Conservation (phyloP, 192 early-diverging fungal genomes). For the Linnemannia elongata region DNA sequence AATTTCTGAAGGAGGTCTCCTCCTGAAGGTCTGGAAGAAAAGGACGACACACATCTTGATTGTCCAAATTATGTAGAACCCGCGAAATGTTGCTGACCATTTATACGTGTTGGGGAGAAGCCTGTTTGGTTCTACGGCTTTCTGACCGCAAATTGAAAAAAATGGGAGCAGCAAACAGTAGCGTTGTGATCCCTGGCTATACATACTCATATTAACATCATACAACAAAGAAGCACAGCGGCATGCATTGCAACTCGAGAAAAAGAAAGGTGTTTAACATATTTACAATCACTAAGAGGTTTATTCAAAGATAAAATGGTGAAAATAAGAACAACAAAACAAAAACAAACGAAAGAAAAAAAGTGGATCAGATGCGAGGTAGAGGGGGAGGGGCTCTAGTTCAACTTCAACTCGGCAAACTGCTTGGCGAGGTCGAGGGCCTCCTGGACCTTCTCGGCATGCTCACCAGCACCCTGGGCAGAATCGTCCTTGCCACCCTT, state of each 20-base stretch:
- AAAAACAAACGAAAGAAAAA: neutral
- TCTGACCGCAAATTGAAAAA: too few relatives aligned
- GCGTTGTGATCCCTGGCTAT: too few relatives aligned
- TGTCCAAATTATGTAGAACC: too few relatives aligned
- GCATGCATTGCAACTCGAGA: neutral
- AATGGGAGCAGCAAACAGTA: too few relatives aligned
- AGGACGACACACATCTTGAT: too few relatives aligned
- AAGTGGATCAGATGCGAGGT: neutral
- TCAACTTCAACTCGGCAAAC: constrained; percentile 79
- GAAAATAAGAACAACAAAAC: neutral
- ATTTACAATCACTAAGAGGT: constrained; percentile 2
- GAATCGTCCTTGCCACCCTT: constrained; percentile 95
- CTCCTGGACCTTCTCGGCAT: constrained; percentile 74
- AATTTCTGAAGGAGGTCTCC: too few relatives aligned
- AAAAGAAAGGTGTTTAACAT: neutral
- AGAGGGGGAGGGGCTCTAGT: constrained; percentile 10
- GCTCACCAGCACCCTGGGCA: constrained; percentile 91
- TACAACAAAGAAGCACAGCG: too few relatives aligned
- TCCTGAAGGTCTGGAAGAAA: too few relatives aligned
- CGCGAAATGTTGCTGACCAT: too few relatives aligned
- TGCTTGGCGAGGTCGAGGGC: constrained; percentile 80
- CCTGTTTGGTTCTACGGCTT: too few relatives aligned
- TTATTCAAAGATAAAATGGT: neutral
- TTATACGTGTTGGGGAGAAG: too few relatives aligned
- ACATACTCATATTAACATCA: too few relatives aligned